Base-by-base conservation (phyloP, 2,329 filamentous ascomycete species). In the Lomentospora prolificans region DNA sequence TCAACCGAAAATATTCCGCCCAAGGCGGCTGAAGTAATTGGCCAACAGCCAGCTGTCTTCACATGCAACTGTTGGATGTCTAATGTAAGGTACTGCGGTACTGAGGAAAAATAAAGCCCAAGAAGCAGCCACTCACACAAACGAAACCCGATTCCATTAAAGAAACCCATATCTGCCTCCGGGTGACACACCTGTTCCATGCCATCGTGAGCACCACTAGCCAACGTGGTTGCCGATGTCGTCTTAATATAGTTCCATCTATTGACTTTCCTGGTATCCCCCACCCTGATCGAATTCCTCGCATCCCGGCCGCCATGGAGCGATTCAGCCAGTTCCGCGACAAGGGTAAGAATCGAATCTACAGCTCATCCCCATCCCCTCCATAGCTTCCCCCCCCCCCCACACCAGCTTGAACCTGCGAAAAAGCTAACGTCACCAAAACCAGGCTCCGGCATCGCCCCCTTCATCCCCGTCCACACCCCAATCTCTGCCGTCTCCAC, bases 321-420 rank as follows among this genome's bases (percentile, higher is more conserved):
- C 96, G 95, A 70, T 96, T 89, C 70, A 92, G 89, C 57, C 90
- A 95, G 69, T 96, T 89, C 66, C 85, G 91, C 64, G 91, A 96
- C 72, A 84, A 87, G 82, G 90, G 90, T 89, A 75, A 61, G 57
- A 56, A 17, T 12, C 12, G 57, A 57, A 19, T 19, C 9, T 22
- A 48, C 33, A 39, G 4, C 6, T 9, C 31, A 27, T 53, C 53
- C 39, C n/a, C 30, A 51, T 25, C 41, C 17, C 19, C 10, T 9
- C 7, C 3, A 55, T 50, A 12, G 27, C 25, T 44, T 25, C 8
- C 10, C 50, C 10, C 9, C 22, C 8, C 19, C 41, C 4, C 36
- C 9, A 7, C 31, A 27, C 51, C 24, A 14, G 7, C 41, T 27
- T 50, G 44, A 50, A 39, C 33, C 3, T 24, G 8, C 22, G 50